A percentile compares a stretch with the other conserved stretches of the same genome.
Evolutionary conservation across 2,329 filamentous ascomycete genomes (phyloP).

Genomic region (Hypoxylon sp.): DNA sequence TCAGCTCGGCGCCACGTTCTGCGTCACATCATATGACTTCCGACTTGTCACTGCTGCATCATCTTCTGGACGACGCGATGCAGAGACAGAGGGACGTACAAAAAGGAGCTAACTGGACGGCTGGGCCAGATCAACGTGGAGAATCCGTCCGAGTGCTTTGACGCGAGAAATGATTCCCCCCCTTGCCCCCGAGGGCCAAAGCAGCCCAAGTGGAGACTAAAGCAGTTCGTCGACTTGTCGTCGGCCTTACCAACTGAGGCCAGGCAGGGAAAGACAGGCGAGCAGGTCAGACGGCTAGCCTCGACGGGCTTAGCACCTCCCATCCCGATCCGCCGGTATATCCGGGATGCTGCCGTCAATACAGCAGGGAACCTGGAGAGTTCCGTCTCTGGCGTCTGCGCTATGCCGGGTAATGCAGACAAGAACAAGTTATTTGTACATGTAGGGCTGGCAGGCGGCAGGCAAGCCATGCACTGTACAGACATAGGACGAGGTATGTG

Average conservation of each 20-base stretch:
- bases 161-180: conserved; percentile 3
- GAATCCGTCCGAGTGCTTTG: not conserved
- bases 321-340: not conserved
- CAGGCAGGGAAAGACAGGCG: conserved; percentile 3
- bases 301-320: conserved; percentile 24
- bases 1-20: not conserved
- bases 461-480: too few species aligned
- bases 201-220: conserved; percentile 25
- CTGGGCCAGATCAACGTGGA: conserved; percentile 1
- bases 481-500: too few species aligned
- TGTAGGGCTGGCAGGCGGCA: too few species aligned
- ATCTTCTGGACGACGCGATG: not conserved
- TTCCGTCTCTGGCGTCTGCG: too few species aligned
- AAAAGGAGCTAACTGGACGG: not conserved
- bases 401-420: too few species aligned
- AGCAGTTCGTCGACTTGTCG: conserved; percentile 15
- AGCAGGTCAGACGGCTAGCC: conserved; percentile 10
- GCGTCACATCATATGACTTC: conserved; percentile 6
- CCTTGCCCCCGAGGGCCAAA: conserved; percentile 14
- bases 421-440: too few species aligned
- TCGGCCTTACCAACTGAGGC: not conserved
- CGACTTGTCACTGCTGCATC: not conserved
- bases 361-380: conserved; percentile 8
- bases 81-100: not conserved
- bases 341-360: conserved; percentile 12